Evolutionary conservation across 305 asterid species (phyloP), one percentile per base, ranked within the genome.

Genomic region (Fraxinus ornus): DNA sequence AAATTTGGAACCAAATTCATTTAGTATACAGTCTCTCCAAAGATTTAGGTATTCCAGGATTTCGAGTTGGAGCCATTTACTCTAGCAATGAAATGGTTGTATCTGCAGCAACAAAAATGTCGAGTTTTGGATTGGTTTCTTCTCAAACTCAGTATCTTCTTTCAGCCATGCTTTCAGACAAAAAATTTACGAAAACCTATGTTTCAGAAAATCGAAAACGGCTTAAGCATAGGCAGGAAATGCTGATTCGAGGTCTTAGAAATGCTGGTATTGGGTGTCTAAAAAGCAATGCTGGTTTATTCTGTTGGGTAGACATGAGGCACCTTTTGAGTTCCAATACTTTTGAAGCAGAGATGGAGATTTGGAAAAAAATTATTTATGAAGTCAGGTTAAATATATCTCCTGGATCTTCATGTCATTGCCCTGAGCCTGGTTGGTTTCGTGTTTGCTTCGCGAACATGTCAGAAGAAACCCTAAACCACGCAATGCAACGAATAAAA

Each of bases 261-360:
- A 19, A 77, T 0, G 68, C 89, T 4, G 97, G 97, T 0, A 91
- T 95, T 10, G 60, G 86, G 0, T 93, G 98, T 78, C 88, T 95
- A 4, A 87, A 92, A 70, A 90, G 98, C 89, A 95, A 95, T 85
- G 98, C 98, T 1, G 98, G 94, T 1, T 66, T 95, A 37, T 95
- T 95, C 78, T 90, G 98, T 76, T 95, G 98, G 98, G 98, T 95
- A 0, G 97, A 95, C 76, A 90, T 95, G 98, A 86, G 97, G 2
- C 98, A 92, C 68, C 71, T 93, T 0, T 66, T 95, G 2, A 74
- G 83, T 1, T 49, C 89, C 5, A 88, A 86, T 1, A 91, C 86
- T 0, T 95, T 95, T 36, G 92, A 92, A 10, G 93, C 93, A 0
- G 98, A 95, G 83, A 89, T 92, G 73, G 94, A 92, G 72, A 90